phyloP scores from a whole-genome alignment of 2,329 filamentous ascomycete species.

The Penicillium sp. region DNA sequence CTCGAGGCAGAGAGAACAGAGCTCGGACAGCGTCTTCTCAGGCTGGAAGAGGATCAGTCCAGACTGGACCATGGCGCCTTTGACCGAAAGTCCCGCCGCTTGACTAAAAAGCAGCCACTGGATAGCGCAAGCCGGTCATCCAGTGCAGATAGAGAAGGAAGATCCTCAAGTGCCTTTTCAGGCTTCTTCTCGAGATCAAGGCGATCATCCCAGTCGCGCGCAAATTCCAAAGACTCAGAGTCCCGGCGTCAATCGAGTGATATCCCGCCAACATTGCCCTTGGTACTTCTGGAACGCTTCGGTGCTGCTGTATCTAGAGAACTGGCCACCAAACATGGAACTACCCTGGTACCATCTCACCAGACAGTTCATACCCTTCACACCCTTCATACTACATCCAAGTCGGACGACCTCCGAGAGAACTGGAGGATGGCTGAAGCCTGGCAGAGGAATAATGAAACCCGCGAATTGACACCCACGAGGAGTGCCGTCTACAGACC shows the following conservation, averaged over 20 bases:
- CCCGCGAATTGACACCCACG: background rate
- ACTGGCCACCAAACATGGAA: constrained; percentile 21
- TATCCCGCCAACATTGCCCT: constrained; percentile 20
- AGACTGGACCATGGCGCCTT: constrained; percentile 14
- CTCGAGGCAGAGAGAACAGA: constrained; percentile 33
- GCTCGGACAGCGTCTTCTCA: constrained; percentile 25
- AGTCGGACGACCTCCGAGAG: constrained; percentile 19
- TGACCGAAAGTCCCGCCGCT: constrained; percentile 27
- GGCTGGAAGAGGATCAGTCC: constrained; percentile 20
- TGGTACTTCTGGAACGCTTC: constrained; percentile 29
- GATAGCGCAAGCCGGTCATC: constrained; percentile 29
- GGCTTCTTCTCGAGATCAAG: constrained; percentile 28
- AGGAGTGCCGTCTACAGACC: background rate
- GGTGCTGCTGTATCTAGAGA: constrained; percentile 30
- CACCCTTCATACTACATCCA: constrained; percentile 13
- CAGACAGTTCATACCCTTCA: constrained; percentile 7
- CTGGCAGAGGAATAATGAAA: constrained; percentile 14
- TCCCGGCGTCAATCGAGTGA: constrained; percentile 6
- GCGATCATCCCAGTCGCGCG: constrained; percentile 27
- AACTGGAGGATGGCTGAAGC: constrained; percentile 20
- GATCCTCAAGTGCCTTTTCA: constrained; percentile 24
- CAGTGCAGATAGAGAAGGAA: constrained; percentile 28
- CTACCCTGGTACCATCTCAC: constrained; percentile 15
- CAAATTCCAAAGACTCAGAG: constrained; percentile 23
- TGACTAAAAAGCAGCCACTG: constrained; percentile 35